phyloP scores from a whole-genome alignment of 768 basidiomycete species.

The Trametes sanguinea region DNA sequence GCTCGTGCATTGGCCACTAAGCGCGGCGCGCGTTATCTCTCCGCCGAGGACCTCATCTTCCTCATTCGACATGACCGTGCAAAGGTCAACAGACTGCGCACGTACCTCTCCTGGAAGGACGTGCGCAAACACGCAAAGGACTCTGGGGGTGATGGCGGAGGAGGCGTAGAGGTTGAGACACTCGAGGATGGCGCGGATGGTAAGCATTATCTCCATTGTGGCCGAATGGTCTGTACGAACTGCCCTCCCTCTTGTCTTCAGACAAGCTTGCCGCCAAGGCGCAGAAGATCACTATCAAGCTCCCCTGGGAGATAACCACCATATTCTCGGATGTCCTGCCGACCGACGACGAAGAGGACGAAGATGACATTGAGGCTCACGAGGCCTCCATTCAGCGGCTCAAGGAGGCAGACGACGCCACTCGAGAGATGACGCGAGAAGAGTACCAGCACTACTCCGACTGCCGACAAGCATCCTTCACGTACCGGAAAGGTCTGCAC shows the following conservation, averaged over 20 bases:
- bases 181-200: conserved; percentile 84
- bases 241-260: conserved; percentile 31
- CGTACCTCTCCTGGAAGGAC: conserved; percentile 96
- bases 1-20: conserved; percentile 82
- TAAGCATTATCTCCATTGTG: conserved; percentile 32
- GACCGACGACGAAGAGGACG: conserved; percentile 94
- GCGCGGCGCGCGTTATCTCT: conserved; percentile 81
- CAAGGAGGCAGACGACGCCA: conserved; percentile 93
- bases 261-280: conserved; percentile 83
- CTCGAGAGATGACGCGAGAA: conserved; percentile 93
- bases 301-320: conserved; percentile 94
- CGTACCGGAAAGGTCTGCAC: conserved; percentile 85
- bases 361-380: conserved; percentile 94
- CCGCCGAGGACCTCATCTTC: conserved; percentile 95
- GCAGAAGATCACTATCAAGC: conserved; percentile 90
- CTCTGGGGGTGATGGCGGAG: conserved; percentile 78
- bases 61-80: conserved; percentile 92
- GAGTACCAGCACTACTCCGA: conserved; percentile 98
- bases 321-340: conserved; percentile 91
- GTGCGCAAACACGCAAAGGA: conserved; percentile 95
- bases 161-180: conserved; percentile 78
- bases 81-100: conserved; percentile 90
- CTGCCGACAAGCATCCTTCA: conserved; percentile 95
- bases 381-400: conserved; percentile 90
- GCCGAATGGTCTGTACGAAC: background rate